Evolutionary conservation across 2,329 filamentous ascomycete genomes (phyloP), one percentile per base, ranked within the genome.

Genomic region (Ascochyta lentis): DNA sequence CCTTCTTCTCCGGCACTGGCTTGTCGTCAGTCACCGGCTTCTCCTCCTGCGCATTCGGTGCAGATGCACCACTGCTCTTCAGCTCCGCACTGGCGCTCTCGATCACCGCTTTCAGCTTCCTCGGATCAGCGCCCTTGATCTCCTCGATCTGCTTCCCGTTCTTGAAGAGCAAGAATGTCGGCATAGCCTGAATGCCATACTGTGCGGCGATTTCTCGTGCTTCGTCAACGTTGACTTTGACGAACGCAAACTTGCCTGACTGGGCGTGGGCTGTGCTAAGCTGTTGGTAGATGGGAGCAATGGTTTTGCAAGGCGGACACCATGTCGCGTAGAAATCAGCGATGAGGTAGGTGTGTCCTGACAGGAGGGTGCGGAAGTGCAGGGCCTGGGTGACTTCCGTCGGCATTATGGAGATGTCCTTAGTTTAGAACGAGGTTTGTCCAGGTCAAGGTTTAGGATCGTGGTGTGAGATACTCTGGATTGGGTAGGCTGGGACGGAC

Each of bases 231-330:
- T 85, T 81, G 46, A 85, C 77, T 70, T 84, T 84, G 56, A 79
- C 77, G 66, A 85, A 85, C 3, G 76, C 76, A 26, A 85, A 75
- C 29, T 75, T 76, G 22, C 74, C 74, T 0, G 77, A 68, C 26
- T 78, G 74, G 27, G 74, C 56, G 67, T 84, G 78, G n/a, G 78
- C 67, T 19, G 78, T 75, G 61, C 81, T 81, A 60, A 84, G 78
- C 63, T 83, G 77, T 45, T 79, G 77, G 70, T 83, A 80, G 59
- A 80, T 72, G 44, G 83, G 83, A 0, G 78, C 78, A 53, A 85
- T 82, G 51, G 78, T 75, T 67, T 83, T 83, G 77, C 83, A 85
- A 15, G 83, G 83, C 2, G 81, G 82, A 65, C 83, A 85, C 82
- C 83, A 85, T 60, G 78, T 79, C 13, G 81, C 81, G 67, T 79